Evolutionary conservation across 768 basidiomycete species (phyloP), one percentile per base, ranked within the genome.

Genomic region (Mycena albidolilacea): DNA sequence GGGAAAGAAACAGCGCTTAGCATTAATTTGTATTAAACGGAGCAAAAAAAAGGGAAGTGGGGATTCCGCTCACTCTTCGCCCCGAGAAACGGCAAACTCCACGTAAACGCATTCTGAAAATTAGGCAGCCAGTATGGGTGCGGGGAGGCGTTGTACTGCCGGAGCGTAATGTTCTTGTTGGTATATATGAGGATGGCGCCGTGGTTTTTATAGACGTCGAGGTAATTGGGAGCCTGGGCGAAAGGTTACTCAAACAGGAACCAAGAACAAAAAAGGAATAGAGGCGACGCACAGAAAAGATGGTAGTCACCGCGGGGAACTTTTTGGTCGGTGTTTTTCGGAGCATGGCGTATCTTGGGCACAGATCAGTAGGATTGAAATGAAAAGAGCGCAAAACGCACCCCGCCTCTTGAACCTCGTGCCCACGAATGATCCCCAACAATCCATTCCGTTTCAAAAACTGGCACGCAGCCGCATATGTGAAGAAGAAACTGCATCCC

Each of bases 91-190:
- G 97, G 97, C 69, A 99, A 81, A 87, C 94, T 95, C 97, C 97
- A 99, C 12, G 97, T 97, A 80, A 99, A 99, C 39, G 96, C 97
- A 79, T 99, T 95, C 90, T 97, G 97, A 78, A 98, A 98, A 84
- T 98, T 98, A 0, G 97, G 97, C 43, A 99, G 81, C 96, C 96
- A 97, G 82, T 95, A 98, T 5, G 95, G 95, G 78, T 97, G 95
- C 21, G 92, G 87, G 41, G 85, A 90, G 63, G 87, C 89, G 79
- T 93, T 92, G 78, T 94, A 97, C 80, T 96, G 95, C 69, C 96
- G 89, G 71, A 98, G 97, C 64, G 96, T 98, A 85, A 98, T 97
- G 68, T 95, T 97, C 84, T 96, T 97, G 82, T 96, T 96, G 77
- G 94, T 95, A 80, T 98, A 98, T 83, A 98, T 98, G 82, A 99